Percentiles rank a stretch among this genome's conserved stretches.
Evolutionary conservation across 192 early-diverging fungal species (phyloP).

Genomic region (Mortierella antarctica): DNA sequence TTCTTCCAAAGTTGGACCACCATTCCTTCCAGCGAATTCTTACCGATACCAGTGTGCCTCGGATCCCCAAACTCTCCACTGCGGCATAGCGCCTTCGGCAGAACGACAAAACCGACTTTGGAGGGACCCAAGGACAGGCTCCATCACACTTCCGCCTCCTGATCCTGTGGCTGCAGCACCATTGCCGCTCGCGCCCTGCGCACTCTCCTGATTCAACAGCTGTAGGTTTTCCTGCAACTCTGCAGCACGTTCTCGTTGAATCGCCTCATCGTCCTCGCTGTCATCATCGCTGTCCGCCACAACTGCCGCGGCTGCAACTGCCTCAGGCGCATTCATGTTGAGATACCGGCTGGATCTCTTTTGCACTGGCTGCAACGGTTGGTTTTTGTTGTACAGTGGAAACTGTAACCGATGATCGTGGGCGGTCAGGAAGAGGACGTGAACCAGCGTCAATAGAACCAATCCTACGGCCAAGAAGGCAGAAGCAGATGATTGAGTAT

Average conservation of each 20-base stretch:
- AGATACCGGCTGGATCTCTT: constrained; percentile 43
- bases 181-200: constrained; percentile 6
- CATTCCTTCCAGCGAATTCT: neutral
- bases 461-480: constrained; percentile 14
- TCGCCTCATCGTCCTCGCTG: constrained; percentile 39
- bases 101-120: constrained; percentile 39
- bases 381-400: constrained; percentile 41
- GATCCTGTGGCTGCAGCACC: neutral
- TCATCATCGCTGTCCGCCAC: constrained; percentile 46
- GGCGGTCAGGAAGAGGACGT: constrained; percentile 35
- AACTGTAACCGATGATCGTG: constrained; percentile 44
- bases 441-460: constrained; percentile 22
- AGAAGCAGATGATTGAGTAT: neutral
- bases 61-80: constrained; percentile 51
- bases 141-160: constrained; percentile 3
- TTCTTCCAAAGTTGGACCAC: neutral
- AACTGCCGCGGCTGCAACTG: constrained; percentile 5
- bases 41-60: constrained; percentile 54
- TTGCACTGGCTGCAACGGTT: constrained; percentile 38
- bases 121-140: constrained; percentile 12
- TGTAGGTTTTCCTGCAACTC: constrained; percentile 27
- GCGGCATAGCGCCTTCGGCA: constrained; percentile 28
- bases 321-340: constrained; percentile 13
- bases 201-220: constrained; percentile 5
- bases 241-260: constrained; percentile 14